A percentile compares a stretch with the other conserved stretches of the same genome.
Conservation (phyloP, 148 eudicot species). For the Rhododendron mucronatum region DNA sequence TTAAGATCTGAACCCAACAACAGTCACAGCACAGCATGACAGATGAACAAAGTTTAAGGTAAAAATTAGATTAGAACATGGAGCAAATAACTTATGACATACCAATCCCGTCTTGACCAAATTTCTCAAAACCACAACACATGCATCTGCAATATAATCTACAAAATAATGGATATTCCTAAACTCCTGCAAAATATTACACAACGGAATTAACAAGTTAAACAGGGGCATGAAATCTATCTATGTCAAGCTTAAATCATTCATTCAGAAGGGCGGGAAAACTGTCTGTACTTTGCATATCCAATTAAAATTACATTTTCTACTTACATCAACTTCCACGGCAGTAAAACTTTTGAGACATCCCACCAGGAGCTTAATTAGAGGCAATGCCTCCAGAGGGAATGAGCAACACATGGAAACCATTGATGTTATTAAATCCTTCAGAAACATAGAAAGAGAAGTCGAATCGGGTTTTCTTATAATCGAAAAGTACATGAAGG, state of each 20-base stretch:
- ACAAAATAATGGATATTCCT: constrained; percentile 26
- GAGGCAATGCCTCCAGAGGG: constrained; percentile 49
- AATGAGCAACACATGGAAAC: constrained; percentile 67
- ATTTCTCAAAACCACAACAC: constrained; percentile 52
- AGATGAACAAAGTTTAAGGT: not conserved
- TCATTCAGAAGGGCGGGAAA: not conserved
- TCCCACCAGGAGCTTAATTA: constrained; percentile 55
- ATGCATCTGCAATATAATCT: constrained; percentile 57
- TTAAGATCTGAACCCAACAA: not conserved
- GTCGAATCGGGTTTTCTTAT: constrained; percentile 39
- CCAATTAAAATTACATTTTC: not conserved
- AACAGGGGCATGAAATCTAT: not conserved
- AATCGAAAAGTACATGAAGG: constrained; percentile 57
- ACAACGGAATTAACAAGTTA: not conserved
- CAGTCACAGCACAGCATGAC: not conserved
- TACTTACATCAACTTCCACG: constrained; percentile 56
- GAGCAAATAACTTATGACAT: constrained; percentile 15
- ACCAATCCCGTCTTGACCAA: constrained; percentile 49
- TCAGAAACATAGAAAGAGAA: constrained; percentile 35
- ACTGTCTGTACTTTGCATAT: not conserved
- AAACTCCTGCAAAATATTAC: constrained; percentile 39
- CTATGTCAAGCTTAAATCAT: not conserved
- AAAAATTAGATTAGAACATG: not conserved
- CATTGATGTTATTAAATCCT: constrained; percentile 52
- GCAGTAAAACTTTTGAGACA: constrained; percentile 42